Evolutionary conservation across 192 early-diverging fungal species (phyloP), one percentile per base, ranked within the genome.

Genomic region (Entophlyctis helioformis): DNA sequence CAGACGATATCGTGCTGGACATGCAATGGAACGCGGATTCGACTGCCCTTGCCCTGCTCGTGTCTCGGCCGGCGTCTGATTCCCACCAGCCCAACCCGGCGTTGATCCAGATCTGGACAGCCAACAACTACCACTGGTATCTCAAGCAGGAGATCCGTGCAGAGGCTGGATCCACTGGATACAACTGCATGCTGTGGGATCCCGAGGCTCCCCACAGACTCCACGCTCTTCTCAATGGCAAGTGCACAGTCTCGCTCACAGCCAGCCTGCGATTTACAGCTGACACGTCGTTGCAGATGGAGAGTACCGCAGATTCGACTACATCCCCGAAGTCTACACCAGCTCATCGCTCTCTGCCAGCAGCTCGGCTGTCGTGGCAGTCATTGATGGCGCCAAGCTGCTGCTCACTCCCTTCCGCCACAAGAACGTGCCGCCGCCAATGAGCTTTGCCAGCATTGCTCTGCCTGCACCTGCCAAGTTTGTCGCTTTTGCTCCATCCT

Each of bases 121-220:
- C 82, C 58, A 78, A 74, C 43, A 98, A 98, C 75, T 98, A 98
- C 64, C 76, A 94, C 58, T 98, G 88, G 84, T 95, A 96, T 53
- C 46, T 96, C 42, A 91, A 91, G 61, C 89, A 93, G 63, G 83
- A 93, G 43, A 67, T 93, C 15, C 54, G 66, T 0, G 47, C 72
- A 3, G 46, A 57, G 2, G 46, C 27, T 0, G 40, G 48, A 21
- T 62, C 62, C 12, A 58, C 62, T 23, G 48, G 57, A 15, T 50
- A 74, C 7, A 51, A 67, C 19, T 63, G 48, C n/a, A 56, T 90
- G 9, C 46, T 64, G 19, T 98, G 94, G 94, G 90, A 96, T 62
- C 52, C 76, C 6, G 91, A 92, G 50, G 52, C 59, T 21, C 62
- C 90, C 1, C 48, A 85, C 31, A 31, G 57, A 3, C 57, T 88